phyloP scores from a whole-genome alignment of 352 stramenopile genomes.

The Pythium dissimile region DNA sequence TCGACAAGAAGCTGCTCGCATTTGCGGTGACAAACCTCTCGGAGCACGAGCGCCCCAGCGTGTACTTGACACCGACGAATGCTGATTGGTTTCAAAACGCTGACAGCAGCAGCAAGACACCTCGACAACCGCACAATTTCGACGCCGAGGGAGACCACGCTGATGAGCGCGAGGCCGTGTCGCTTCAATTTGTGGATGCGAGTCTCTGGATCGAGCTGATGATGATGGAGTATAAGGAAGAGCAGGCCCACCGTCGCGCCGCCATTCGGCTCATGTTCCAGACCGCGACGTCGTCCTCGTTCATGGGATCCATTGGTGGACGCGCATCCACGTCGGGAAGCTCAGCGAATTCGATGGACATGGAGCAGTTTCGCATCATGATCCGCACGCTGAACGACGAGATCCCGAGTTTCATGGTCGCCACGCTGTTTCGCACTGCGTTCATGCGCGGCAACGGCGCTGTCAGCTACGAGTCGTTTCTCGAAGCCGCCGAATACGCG shows the following conservation, averaged over 20 bases:
- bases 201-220: conserved; percentile 83
- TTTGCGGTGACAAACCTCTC: conserved; percentile 67
- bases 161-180: not conserved
- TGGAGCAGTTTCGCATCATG: conserved; percentile 90
- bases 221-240: conserved; percentile 90
- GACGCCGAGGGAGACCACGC: conserved; percentile 16
- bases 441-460: conserved; percentile 63
- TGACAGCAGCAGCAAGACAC: not conserved
- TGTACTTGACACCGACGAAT: conserved; percentile 38
- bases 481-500: conserved; percentile 70
- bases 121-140: not conserved
- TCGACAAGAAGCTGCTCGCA: conserved; percentile 66
- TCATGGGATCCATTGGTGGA: not conserved
- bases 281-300: conserved; percentile 50
- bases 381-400: conserved; percentile 79
- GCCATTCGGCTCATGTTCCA: conserved; percentile 93
- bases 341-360: conserved; percentile 87
- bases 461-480: conserved; percentile 89
- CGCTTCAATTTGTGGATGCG: conserved; percentile 63
- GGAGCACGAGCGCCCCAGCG: conserved; percentile 40
- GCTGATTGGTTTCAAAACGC: not conserved
- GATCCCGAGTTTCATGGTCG: conserved; percentile 57
- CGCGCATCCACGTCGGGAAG: not conserved
- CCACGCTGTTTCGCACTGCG: conserved; percentile 57
- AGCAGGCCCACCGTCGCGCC: conserved; percentile 87